These are phyloP conservation scores for Colletotrichum sp. DNA, from an alignment of 2,329 filamentous ascomycete species.

Conservation along the genomic window DNA sequence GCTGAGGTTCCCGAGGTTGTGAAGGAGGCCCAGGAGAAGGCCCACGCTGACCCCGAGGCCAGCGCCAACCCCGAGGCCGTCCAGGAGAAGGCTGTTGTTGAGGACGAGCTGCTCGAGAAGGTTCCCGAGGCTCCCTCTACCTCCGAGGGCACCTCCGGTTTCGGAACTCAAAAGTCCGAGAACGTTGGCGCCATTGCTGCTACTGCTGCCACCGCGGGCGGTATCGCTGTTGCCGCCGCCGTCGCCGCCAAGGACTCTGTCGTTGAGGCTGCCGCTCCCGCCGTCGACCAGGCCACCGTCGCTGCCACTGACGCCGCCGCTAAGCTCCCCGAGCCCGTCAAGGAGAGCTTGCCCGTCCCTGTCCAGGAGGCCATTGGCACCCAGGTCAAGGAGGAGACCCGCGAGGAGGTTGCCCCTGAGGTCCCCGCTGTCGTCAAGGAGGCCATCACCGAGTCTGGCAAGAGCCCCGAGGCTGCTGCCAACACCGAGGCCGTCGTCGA, in stretches of 20 bases:
- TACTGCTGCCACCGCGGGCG: slow-evolving; percentile 40
- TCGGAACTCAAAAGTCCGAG: slow-evolving; percentile 59
- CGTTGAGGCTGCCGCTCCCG: slow-evolving; percentile 40
- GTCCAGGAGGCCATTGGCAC: slow-evolving; percentile 53
- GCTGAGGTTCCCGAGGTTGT: slow-evolving; percentile 66
- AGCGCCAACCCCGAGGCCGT: slow-evolving; percentile 70
- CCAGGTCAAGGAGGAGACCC: slow-evolving; percentile 45
- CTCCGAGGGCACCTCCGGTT: slow-evolving; percentile 58
- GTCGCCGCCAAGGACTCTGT: slow-evolving; percentile 31
- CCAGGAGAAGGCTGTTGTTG: slow-evolving; percentile 72
- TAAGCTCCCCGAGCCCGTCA: slow-evolving; percentile 59
- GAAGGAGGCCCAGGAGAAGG: slow-evolving; percentile 74
- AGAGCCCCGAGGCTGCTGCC: slow-evolving; percentile 73
- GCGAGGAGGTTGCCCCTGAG: slow-evolving; percentile 51
- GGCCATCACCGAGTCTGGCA: slow-evolving; percentile 61
- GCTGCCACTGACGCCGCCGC: slow-evolving; percentile 44
- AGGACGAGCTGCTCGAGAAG: slow-evolving; percentile 73
- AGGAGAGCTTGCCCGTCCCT: slow-evolving; percentile 54
- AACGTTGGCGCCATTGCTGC: slow-evolving; percentile 43
- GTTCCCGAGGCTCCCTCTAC: slow-evolving; percentile 65
- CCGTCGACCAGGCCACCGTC: slow-evolving; percentile 39
- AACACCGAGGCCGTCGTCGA: slow-evolving; percentile 73
- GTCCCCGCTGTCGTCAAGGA: slow-evolving; percentile 63
- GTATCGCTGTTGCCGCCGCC: slow-evolving; percentile 37
- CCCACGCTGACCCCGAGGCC: slow-evolving; percentile 69